A percentile compares a stretch with the other conserved stretches of the same genome.
These are phyloP conservation scores for Colletotrichum tropicale DNA, from an alignment of 2,329 filamentous ascomycete species.

Conservation along the genomic window DNA sequence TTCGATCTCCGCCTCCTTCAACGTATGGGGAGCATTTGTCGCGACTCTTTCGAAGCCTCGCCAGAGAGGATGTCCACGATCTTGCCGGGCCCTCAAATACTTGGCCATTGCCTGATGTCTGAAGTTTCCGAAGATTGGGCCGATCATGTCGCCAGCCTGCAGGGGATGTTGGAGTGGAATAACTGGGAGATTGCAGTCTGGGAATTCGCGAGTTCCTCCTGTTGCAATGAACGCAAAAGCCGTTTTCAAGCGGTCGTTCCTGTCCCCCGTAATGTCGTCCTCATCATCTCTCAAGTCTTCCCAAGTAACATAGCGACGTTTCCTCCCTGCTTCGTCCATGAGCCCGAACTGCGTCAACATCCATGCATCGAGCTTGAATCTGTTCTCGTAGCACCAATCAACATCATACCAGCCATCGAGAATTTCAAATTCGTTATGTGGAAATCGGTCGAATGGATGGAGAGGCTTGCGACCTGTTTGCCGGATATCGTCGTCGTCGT, in stretches of 20 bases:
- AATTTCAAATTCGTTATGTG: neutral
- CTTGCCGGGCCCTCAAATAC: neutral
- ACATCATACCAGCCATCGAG: neutral
- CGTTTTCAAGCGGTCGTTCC: fast-evolving
- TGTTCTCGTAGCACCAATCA: neutral
- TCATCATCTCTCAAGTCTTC: neutral
- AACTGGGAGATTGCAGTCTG: neutral
- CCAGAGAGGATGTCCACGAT: too few species aligned
- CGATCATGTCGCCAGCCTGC: neutral
- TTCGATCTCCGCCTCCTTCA: too few species aligned
- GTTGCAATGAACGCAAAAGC: neutral
- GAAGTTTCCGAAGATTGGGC: neutral
- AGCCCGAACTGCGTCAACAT: neutral
- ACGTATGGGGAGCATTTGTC: too few species aligned
- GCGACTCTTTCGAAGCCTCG: too few species aligned
- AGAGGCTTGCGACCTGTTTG: neutral
- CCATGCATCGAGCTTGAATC: neutral
- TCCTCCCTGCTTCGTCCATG: neutral
- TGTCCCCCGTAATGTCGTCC: fast-evolving
- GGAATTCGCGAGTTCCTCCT: neutral
- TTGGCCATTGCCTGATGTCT: neutral
- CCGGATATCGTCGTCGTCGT: too few species aligned
- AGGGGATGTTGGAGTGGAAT: neutral
- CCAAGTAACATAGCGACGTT: neutral
- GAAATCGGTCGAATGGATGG: neutral